These are phyloP conservation scores for Paecilomyces formosus DNA, from an alignment of 2,329 filamentous ascomycete species.

Conservation along the genomic window DNA sequence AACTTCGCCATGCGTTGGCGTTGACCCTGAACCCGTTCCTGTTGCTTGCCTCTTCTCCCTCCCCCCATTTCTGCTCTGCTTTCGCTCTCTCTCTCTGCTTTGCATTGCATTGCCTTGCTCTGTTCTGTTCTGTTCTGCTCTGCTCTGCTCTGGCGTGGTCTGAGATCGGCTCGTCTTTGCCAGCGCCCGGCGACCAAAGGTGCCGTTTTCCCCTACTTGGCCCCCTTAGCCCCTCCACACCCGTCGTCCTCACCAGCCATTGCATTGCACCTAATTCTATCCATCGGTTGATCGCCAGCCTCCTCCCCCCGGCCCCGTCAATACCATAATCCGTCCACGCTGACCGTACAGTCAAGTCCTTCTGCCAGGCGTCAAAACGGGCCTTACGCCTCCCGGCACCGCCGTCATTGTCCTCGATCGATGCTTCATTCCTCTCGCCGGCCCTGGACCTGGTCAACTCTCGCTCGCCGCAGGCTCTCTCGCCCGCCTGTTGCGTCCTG, in stretches of 20 bases:
- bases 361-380: slow-evolving; percentile 11
- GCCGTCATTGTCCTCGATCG: slow-evolving; percentile 20
- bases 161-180: background rate
- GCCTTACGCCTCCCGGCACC: slow-evolving; percentile 12
- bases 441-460: slow-evolving; percentile 9
- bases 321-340: slow-evolving; percentile 9
- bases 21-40: slow-evolving; percentile 18
- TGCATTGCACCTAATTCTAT: background rate
- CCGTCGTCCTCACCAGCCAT: slow-evolving; percentile 14
- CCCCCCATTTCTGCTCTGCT: background rate
- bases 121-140: too few species aligned
- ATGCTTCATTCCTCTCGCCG: slow-evolving; percentile 25
- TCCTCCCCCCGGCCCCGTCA: slow-evolving; percentile 7
- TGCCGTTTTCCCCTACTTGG: slow-evolving; percentile 11
- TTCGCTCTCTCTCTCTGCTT: too few species aligned
- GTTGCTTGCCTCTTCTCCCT: slow-evolving; percentile 12
- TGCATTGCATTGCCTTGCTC: too few species aligned
- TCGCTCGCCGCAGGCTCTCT: slow-evolving; percentile 19
- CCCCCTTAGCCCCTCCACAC: slow-evolving; percentile 27
- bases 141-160: background rate
- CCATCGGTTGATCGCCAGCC: slow-evolving; percentile 10
- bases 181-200: slow-evolving; percentile 3
- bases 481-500: slow-evolving; percentile 28
- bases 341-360: slow-evolving; percentile 6
- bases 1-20: background rate